These are phyloP conservation scores for Simplicillium sp. DNA, from an alignment of 2,329 filamentous ascomycete species.

Conservation along the genomic window DNA sequence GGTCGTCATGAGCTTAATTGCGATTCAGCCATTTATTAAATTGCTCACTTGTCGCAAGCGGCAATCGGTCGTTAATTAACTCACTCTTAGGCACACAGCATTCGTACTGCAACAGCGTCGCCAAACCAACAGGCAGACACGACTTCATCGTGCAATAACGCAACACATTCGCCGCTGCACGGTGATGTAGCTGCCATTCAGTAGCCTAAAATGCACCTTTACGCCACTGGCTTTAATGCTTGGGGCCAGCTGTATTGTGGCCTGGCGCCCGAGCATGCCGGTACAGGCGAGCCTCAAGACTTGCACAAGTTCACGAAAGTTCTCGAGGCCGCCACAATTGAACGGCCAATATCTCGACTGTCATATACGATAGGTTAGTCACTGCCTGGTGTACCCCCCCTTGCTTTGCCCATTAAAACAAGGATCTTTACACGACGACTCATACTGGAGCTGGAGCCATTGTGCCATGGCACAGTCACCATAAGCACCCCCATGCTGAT, in stretches of 20 bases:
- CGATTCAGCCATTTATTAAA: not conserved
- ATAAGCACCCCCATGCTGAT: no score
- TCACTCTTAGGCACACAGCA: no score
- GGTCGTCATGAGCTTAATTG: not conserved
- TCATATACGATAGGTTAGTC: conserved; percentile 39
- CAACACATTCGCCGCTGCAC: no score
- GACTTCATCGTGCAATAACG: no score
- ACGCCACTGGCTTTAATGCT: conserved; percentile 48
- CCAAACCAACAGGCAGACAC: no score
- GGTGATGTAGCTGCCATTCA: no score
- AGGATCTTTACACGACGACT: no score
- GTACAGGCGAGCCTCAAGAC: conserved; percentile 32
- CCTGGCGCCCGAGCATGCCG: conserved; percentile 13
- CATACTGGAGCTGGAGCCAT: no score
- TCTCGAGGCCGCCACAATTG: conserved; percentile 25
- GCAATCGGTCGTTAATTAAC: no score
- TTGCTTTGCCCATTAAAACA: no score
- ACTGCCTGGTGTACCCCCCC: not conserved
- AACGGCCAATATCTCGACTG: conserved; percentile 22
- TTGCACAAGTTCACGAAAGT: conserved; percentile 32
- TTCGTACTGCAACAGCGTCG: no score
- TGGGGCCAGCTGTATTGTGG: conserved; percentile 40
- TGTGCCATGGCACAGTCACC: no score
- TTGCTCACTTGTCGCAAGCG: not conserved
- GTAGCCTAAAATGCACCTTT: conserved; percentile 32